A percentile compares a stretch with the other conserved stretches of the same genome.
These are phyloP conservation scores for Candida rishiriensis DNA, from an alignment of 805 yeast genomes.

Conservation along the genomic window DNA sequence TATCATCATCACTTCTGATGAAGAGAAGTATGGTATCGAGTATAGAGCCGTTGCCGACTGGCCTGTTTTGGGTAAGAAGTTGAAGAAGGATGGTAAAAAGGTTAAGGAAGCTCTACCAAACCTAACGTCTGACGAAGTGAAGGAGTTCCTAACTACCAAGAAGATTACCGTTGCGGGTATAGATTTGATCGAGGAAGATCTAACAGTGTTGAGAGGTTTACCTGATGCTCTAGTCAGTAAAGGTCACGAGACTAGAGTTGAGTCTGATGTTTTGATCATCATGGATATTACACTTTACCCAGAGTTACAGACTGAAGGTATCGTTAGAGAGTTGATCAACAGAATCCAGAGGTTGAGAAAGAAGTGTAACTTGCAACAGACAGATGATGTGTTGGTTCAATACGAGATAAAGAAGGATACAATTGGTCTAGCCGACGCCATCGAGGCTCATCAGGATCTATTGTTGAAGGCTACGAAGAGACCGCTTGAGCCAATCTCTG, in stretches of 20 bases:
- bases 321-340: slow-evolving; percentile 93
- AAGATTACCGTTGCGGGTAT: slow-evolving; percentile 85
- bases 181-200: slow-evolving; percentile 79
- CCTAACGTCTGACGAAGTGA: slow-evolving; percentile 79
- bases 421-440: slow-evolving; percentile 56
- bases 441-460: slow-evolving; percentile 61
- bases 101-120: slow-evolving; percentile 91
- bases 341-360: slow-evolving; percentile 97
- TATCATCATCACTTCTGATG: slow-evolving; percentile 82
- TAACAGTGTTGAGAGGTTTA: slow-evolving; percentile 84
- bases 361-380: slow-evolving; percentile 90
- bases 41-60: slow-evolving; percentile 97
- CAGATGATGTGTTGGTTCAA: slow-evolving; percentile 91
- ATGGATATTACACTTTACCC: slow-evolving; percentile 85
- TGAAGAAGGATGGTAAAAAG: slow-evolving; percentile 87
- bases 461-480: slow-evolving; percentile 73
- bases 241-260: slow-evolving; percentile 86
- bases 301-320: slow-evolving; percentile 88
- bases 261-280: slow-evolving; percentile 83
- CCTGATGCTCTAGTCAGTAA: slow-evolving; percentile 59
- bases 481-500: slow-evolving; percentile 46
- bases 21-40: slow-evolving; percentile 84
- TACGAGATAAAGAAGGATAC: slow-evolving; percentile 69
- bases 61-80: slow-evolving; percentile 97
- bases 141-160: slow-evolving; percentile 66